phyloP scores from a whole-genome alignment of 2,329 filamentous ascomycete species.

The Penicillium sp. region DNA sequence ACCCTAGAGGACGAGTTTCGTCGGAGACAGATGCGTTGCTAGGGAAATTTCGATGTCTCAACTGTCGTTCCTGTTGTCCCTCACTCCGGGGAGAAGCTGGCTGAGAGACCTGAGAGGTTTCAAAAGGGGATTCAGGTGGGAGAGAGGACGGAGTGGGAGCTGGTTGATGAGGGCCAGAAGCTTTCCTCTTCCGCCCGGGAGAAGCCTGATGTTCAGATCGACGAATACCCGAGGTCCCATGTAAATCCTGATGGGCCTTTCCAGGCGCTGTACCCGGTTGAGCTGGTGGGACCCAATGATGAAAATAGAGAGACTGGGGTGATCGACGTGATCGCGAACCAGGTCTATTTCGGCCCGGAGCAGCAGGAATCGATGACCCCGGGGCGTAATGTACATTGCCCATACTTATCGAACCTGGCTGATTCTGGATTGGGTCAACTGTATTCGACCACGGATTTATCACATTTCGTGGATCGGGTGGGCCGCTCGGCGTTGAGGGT shows the following conservation, averaged over 20 bases:
- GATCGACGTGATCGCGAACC: slow-evolving; percentile 65
- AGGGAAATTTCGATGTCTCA: slow-evolving; percentile 15
- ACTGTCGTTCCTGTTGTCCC: neutral
- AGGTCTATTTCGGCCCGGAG: slow-evolving; percentile 57
- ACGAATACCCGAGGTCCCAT: slow-evolving; percentile 51
- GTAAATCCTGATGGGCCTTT: slow-evolving; percentile 64
- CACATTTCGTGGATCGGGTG: slow-evolving; percentile 22
- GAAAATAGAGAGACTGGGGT: slow-evolving; percentile 83
- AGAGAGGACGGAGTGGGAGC: slow-evolving; percentile 58
- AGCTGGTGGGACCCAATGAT: slow-evolving; percentile 87
- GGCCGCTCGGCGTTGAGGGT: slow-evolving; percentile 24
- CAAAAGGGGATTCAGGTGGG: slow-evolving; percentile 42
- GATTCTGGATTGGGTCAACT: slow-evolving; percentile 43
- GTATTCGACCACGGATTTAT: slow-evolving; percentile 45
- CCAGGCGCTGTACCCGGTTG: slow-evolving; percentile 73
- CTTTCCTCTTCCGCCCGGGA: slow-evolving; percentile 80
- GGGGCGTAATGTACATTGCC: slow-evolving; percentile 33
- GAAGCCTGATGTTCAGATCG: slow-evolving; percentile 71
- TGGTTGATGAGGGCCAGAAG: slow-evolving; percentile 58
- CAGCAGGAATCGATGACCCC: slow-evolving; percentile 51
- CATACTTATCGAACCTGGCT: slow-evolving; percentile 37
- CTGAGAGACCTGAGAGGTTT: slow-evolving; percentile 10
- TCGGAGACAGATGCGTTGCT: slow-evolving; percentile 19
- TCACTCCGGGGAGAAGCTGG: slow-evolving; percentile 40
- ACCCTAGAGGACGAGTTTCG: slow-evolving; percentile 2